Evolutionary conservation across 2,329 filamentous ascomycete genomes (phyloP).

Genomic region (Neonectria hederae): DNA sequence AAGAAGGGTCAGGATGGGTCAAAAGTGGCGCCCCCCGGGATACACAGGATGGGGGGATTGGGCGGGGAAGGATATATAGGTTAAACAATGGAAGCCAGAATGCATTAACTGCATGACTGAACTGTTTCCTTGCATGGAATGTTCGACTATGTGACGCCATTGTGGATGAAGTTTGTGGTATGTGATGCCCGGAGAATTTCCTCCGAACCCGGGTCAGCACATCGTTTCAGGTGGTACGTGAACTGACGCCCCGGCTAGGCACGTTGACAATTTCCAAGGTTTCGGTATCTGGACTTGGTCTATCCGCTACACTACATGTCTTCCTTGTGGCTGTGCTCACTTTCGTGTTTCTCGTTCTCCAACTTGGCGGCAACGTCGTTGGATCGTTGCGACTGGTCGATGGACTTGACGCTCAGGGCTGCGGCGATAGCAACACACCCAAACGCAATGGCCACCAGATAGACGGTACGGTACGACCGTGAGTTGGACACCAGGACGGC

Average conservation of each 20-base stretch:
- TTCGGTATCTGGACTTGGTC: too few species aligned
- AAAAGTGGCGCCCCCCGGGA: conserved; percentile 37
- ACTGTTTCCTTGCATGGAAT: too few species aligned
- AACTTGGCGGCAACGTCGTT: conserved; percentile 25
- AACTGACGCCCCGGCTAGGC: too few species aligned
- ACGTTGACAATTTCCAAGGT: too few species aligned
- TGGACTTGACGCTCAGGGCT: conserved; percentile 40
- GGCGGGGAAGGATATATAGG: conserved; percentile 35
- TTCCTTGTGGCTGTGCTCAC: neutral
- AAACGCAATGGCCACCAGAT: conserved; percentile 49
- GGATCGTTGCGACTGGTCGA: conserved; percentile 22
- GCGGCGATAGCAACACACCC: conserved; percentile 46
- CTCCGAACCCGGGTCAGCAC: neutral
- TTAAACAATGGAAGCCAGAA: conserved; percentile 43
- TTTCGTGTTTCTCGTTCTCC: conserved; percentile 15
- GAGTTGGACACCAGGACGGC: conserved; percentile 46
- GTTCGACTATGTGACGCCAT: too few species aligned
- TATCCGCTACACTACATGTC: neutral
- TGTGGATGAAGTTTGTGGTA: too few species aligned
- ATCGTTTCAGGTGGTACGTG: neutral
- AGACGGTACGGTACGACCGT: conserved; percentile 40
- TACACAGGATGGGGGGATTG: conserved; percentile 33
- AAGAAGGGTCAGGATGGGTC: conserved; percentile 24
- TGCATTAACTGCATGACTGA: conserved; percentile 40
- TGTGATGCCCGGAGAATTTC: neutral